Evolutionary conservation across 768 basidiomycete genomes (phyloP).

Genomic region (Lentinula sp.): DNA sequence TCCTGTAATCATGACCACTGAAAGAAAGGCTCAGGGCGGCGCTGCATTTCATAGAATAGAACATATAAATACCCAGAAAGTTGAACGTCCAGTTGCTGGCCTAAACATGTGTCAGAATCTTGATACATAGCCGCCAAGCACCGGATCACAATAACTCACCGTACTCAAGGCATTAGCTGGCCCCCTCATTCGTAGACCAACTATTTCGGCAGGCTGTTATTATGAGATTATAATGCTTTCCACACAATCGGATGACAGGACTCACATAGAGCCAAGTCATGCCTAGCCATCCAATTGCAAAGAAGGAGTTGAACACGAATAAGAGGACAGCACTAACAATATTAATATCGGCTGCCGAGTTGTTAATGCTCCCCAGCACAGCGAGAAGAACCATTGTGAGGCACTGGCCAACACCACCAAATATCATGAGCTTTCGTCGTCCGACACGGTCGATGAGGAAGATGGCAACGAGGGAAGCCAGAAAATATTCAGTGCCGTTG

Average conservation of each 20-base stretch:
- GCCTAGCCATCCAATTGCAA: slow-evolving; percentile 65
- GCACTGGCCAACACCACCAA: slow-evolving; percentile 57
- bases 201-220: slow-evolving; percentile 50
- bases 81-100: slow-evolving; percentile 54
- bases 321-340: slow-evolving; percentile 48
- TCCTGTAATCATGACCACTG: slow-evolving; percentile 56
- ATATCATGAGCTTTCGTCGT: slow-evolving; percentile 66
- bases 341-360: slow-evolving; percentile 40
- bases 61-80: slow-evolving; percentile 26
- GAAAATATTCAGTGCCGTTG: slow-evolving; percentile 67
- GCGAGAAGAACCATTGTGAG: slow-evolving; percentile 57
- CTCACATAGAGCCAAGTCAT: slow-evolving; percentile 68
- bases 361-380: slow-evolving; percentile 47
- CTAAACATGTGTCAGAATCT: slow-evolving; percentile 8
- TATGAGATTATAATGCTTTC: not conserved
- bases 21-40: not conserved
- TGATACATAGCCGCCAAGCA: not conserved
- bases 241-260: not conserved
- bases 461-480: slow-evolving; percentile 69
- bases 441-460: slow-evolving; percentile 68
- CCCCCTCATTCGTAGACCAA: slow-evolving; percentile 54
- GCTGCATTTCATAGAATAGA: not conserved
- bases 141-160: slow-evolving; percentile 14
- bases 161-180: slow-evolving; percentile 63
- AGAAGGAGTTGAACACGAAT: slow-evolving; percentile 70